Evolutionary conservation across 805 yeast species (phyloP), one percentile per base, ranked within the genome.

Genomic region (Soucietia sequanensis): DNA sequence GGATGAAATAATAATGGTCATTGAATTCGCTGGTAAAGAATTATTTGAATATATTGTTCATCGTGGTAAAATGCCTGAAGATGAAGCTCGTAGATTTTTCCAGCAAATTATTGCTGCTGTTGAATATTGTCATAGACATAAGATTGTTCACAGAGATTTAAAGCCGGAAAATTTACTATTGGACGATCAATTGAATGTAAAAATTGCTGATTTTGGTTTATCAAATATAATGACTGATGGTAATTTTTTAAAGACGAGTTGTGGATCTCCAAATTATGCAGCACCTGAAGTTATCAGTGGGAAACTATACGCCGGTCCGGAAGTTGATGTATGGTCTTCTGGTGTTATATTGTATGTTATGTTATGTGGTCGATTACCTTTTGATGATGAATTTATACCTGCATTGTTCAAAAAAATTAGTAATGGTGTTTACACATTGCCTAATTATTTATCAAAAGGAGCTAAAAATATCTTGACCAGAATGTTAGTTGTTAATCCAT

Each of bases 191-290:
- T 65, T 89, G 50, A 89, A 91, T 56, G 96, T 90, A 34, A 90
- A 91, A 61, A 91, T 90, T 64, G 97, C 97, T 7, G 98, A 90
- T 68, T 90, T 90, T 52, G 98, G 98, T 6, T 72, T 90, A 31
- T 84, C 95, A 18, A 90, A 90, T 58, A 89, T 90, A 47, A 90
- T 90, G 98, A 91, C 96, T 12, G 98, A 90, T 62, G 98, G 98
- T 41, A 90, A 90, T 59, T 90, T 90, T 58, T 71, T 90, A 54
- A 91, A 90, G 56, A 90, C 98, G 2, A 80, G 90, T 48, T 91
- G 98, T 66, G 98, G 98, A 4, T 84, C 95, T 6, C 98, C 98
- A 37, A 91, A 91, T 56, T 90, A 90, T 60, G 97, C 98, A 5
- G 97, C 98, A 0, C 98, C 98, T 1, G 98, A 90, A 62, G 97